These are phyloP conservation scores for Talaromyces thailandensis DNA, from an alignment of 495 filamentous ascomycete species.

Conservation along the genomic window DNA sequence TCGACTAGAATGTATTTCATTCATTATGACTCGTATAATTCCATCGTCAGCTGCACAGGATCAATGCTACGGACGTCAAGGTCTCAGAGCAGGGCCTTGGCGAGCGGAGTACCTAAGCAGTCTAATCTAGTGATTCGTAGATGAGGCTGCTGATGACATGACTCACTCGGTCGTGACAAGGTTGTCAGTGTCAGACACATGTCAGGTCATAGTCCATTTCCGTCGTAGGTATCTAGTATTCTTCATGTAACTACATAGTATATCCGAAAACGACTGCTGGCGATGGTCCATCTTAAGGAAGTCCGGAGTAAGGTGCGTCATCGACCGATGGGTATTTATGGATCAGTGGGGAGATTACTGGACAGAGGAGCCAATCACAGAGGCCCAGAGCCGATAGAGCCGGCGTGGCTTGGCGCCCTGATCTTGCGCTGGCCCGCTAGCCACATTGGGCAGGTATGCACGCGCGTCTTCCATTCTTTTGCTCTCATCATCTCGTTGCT, in stretches of 20 bases:
- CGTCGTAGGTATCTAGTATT: neutral
- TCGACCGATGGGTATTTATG: neutral
- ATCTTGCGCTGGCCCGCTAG: neutral
- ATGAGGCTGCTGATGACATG: neutral
- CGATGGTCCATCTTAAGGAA: too few relatives aligned
- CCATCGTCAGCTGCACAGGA: neutral
- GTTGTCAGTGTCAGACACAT: neutral
- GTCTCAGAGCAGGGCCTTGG: neutral
- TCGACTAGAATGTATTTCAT: neutral
- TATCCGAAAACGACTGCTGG: too few relatives aligned
- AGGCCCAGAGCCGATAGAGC: neutral
- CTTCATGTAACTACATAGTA: neutral
- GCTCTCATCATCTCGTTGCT: too few relatives aligned
- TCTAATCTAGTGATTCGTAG: neutral
- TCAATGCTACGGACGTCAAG: neutral
- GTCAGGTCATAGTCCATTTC: neutral
- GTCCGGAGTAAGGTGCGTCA: neutral
- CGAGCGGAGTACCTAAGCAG: neutral
- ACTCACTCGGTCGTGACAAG: neutral
- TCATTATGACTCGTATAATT: neutral
- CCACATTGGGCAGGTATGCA: neutral
- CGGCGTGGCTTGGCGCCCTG: neutral
- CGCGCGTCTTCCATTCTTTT: neutral
- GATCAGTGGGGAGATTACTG: neutral
- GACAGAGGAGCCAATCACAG: neutral